Evolutionary conservation across 148 eudicot species (phyloP), one percentile per base, ranked within the genome.

Genomic region (Nepenthes mirabilis): DNA sequence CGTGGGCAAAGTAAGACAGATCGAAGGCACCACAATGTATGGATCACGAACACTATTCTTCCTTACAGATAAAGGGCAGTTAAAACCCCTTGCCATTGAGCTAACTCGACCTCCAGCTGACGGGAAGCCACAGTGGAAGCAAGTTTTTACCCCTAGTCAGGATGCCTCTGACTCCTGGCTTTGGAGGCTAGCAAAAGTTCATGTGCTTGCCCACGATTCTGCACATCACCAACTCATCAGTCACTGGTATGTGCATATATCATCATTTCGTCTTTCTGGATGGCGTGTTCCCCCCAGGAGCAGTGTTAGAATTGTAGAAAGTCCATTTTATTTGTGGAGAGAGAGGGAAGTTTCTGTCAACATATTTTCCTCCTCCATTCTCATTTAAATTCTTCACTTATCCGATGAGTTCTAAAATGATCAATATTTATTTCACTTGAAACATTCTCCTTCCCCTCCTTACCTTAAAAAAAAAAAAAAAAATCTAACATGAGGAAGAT

Each of bases 171-270:
- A 67, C 35, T 51, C 55, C 33, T 89, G 90, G 90, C 73, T 89
- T n/a, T 86, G 97, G 97, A 79, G 79, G 68, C 66, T 89, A 1
- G 97, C 84, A 3, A 89, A 86, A 67, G 70, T 79, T 14, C 94
- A 89, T 75, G 90, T 76, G 35, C 78, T 77, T 35, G 82, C 84
- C 13, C 85, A 85, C 56, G 96, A 88, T 63, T 72, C 84, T 2
- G 96, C 84, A 35, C 43, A 40, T 70, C 97, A 86, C 67, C 81
- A 89, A 70, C 76, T 89, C 2, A 67, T 81, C 34, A 81, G 81
- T 66, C 97, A 86, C 64, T 89, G 90, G 94, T 88, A 74, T 0
- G 34, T 48, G 2, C 36, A 33, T 32, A 33, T 2, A 33, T n/a
- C 4, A 23, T 11, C 10, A 14, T 11, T 54, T 33, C 7, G 3